phyloP scores from a whole-genome alignment of 495 filamentous ascomycete species.

The Aspergillus avenaceus region DNA sequence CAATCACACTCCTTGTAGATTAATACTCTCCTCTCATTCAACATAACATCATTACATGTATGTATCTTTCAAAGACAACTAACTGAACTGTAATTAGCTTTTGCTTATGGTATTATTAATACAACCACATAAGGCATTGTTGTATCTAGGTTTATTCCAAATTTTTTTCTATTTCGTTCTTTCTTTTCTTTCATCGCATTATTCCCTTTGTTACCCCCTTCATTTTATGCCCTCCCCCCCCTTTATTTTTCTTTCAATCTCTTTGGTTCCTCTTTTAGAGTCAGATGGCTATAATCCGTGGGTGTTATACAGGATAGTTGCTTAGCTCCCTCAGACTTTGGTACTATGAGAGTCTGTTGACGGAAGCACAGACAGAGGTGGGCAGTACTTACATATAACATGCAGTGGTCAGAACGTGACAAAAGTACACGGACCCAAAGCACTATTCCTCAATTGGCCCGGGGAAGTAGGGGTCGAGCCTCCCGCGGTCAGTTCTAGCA shows the following conservation, averaged over 20 bases:
- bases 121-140: conserved; percentile 1
- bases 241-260: background rate
- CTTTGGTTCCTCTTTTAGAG: background rate
- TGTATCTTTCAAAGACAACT: background rate
- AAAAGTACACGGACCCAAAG: conserved; percentile 26
- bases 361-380: conserved; percentile 3
- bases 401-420: conserved; percentile 13
- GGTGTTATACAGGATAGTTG: background rate
- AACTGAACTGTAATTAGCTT: background rate
- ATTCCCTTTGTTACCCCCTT: too few relatives aligned
- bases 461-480: conserved; percentile 36
- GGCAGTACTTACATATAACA: background rate
- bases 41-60: too few relatives aligned
- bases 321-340: background rate
- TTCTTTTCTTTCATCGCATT: background rate
- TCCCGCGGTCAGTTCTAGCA: conserved; percentile 26
- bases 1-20: background rate
- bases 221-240: too few relatives aligned
- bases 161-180: background rate
- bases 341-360: conserved; percentile 1
- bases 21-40: background rate
- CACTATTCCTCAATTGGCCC: conserved; percentile 29
- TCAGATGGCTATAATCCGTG: background rate
- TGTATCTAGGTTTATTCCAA: background rate
- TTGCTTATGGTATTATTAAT: background rate